Evolutionary conservation across 2,329 filamentous ascomycete species (phyloP), one percentile per base, ranked within the genome.

Genomic region (Colletotrichum paranaense): DNA sequence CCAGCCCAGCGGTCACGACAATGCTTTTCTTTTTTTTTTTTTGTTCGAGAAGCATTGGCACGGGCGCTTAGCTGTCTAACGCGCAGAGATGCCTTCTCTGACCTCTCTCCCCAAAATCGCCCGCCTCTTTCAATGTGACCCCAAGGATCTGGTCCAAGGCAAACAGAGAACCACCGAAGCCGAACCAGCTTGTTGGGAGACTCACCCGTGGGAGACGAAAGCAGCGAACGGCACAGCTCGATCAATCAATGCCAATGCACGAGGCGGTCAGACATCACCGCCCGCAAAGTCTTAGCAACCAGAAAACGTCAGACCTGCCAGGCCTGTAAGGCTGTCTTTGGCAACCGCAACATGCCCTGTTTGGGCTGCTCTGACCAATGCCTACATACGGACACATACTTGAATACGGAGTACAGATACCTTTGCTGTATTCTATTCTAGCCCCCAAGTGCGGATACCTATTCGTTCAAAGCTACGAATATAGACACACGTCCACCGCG

Each of bases 21-120:
- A 70, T 70, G 32, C 66, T 73, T 65, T 70, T n/a, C 66, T 73
- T 65, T 46, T 46, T n/a, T 73, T 65, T 70, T 46, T 46, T 49
- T 69, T 56, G 26, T 73, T 73, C 66, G 64, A 67, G 55, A 65
- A 73, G 55, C 60, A 63, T 65, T 65, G 66, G 66, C 66, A 38
- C 35, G 22, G 57, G 49, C 46, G 62, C 46, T 16, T 42, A 24
- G 53, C 9, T 32, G 49, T 52, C 30, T 32, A 32, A 14, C 58
- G 57, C 24, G 35, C 24, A 56, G 53, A 63, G 49, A 57, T 24
- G 53, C 28, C 9, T 52, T 12, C 14, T 58, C 24, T 14, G 11
- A 26, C 1, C 12, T 56, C 53, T 26, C 53, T 56, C 16, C 2
- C n/a, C 24, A 16, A 38, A 12, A 26, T 42, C 60, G 32, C 32